These are phyloP conservation scores for Volvariella surrecta DNA, from an alignment of 1,284 basidiomycete species.

Conservation along the genomic window DNA sequence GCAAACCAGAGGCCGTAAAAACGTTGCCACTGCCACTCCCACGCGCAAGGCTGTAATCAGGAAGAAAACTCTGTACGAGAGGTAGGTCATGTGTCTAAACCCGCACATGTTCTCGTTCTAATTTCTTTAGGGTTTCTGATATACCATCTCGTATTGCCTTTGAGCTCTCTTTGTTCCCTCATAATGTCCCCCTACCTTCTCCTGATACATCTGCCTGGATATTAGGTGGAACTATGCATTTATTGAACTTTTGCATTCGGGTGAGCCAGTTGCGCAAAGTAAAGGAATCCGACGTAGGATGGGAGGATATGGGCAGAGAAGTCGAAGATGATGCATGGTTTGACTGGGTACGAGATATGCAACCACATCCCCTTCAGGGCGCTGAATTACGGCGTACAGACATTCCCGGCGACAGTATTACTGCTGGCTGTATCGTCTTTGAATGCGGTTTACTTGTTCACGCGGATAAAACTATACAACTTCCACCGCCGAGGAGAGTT, in stretches of 20 bases:
- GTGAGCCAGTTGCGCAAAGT: constrained; percentile 46
- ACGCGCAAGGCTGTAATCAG: constrained; percentile 45
- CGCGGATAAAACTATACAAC: constrained; percentile 56
- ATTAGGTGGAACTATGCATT: constrained; percentile 56
- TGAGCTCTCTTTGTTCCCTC: constrained; percentile 64
- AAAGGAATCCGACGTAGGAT: constrained; percentile 59
- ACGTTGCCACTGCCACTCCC: constrained; percentile 23
- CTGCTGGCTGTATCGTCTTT: constrained; percentile 41
- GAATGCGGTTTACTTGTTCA: constrained; percentile 59
- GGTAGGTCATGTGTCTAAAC: constrained; percentile 27
- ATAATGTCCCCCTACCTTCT: constrained; percentile 64
- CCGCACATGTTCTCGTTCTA: constrained; percentile 5
- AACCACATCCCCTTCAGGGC: constrained; percentile 3
- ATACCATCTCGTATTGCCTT: constrained; percentile 65
- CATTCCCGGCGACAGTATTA: constrained; percentile 46
- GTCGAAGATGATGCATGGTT: constrained; percentile 61
- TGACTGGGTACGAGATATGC: constrained; percentile 56
- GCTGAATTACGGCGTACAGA: constrained; percentile 36
- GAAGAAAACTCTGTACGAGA: constrained; percentile 53
- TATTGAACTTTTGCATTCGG: constrained; percentile 57
- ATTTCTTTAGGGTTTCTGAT: constrained; percentile 36
- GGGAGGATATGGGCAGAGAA: constrained; percentile 70
- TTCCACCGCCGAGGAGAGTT: constrained; percentile 54
- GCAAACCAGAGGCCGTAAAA: constrained; percentile 38
- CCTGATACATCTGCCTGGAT: constrained; percentile 56